These are phyloP conservation scores for apple (Malus domestica) DNA, from an alignment of 306 rosid species.

Conservation along the genomic window DNA sequence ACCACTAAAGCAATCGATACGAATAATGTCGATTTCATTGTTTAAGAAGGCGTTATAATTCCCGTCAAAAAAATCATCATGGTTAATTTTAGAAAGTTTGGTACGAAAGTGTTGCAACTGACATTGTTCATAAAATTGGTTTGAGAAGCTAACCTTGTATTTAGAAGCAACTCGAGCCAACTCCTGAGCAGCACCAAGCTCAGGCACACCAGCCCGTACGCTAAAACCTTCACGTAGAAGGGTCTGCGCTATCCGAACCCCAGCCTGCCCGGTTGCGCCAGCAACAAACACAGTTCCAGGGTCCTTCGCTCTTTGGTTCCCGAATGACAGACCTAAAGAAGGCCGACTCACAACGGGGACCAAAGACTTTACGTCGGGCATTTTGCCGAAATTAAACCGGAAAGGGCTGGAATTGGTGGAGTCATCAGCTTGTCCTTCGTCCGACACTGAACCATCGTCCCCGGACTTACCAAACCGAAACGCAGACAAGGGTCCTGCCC, in stretches of 20 bases:
- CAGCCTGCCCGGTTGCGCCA: slow-evolving; percentile 80
- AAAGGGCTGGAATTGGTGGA: slow-evolving; percentile 46
- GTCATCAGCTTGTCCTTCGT: slow-evolving; percentile 17
- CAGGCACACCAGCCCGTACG: slow-evolving; percentile 90
- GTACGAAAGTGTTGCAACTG: background rate
- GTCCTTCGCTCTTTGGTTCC: slow-evolving; percentile 64
- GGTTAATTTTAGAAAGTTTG: background rate
- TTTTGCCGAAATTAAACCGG: slow-evolving; percentile 55
- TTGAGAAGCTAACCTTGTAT: slow-evolving; percentile 55
- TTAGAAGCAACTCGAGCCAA: slow-evolving; percentile 78
- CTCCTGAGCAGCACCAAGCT: slow-evolving; percentile 76
- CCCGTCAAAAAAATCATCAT: background rate
- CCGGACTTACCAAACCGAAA: slow-evolving; percentile 52
- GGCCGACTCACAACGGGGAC: slow-evolving; percentile 44
- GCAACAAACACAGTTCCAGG: slow-evolving; percentile 78
- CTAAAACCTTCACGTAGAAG: slow-evolving; percentile 74
- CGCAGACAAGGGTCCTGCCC: slow-evolving; percentile 44
- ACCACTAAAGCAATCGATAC: background rate
- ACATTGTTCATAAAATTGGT: background rate
- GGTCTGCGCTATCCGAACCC: slow-evolving; percentile 71
- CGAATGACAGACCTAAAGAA: slow-evolving; percentile 58
- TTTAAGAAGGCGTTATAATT: background rate
- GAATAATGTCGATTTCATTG: background rate
- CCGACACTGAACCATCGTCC: slow-evolving; percentile 23
- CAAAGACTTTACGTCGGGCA: slow-evolving; percentile 62